Conservation (phyloP, 192 early-diverging fungal genomes). For the Pilaira anomala region DNA sequence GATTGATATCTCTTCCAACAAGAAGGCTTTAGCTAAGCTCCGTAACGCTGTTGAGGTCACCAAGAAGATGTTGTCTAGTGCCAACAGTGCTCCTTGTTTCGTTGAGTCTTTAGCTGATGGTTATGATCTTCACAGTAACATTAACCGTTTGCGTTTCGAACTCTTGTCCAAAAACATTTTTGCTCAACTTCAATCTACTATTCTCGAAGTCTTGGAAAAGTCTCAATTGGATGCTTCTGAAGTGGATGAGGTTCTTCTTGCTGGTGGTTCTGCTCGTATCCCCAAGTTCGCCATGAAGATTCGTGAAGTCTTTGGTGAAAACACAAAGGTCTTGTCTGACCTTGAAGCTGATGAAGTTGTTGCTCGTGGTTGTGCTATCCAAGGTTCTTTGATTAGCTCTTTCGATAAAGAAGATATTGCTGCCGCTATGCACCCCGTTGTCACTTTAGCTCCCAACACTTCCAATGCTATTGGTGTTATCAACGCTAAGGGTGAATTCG, state of each 20-base stretch:
- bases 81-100: slow-evolving; percentile 81
- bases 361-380: slow-evolving; percentile 84
- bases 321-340: slow-evolving; percentile 66
- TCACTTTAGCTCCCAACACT: slow-evolving; percentile 57
- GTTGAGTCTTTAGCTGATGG: slow-evolving; percentile 92
- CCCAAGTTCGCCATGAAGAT: slow-evolving; percentile 81
- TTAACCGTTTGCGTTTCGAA: slow-evolving; percentile 90
- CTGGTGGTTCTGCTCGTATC: slow-evolving; percentile 85
- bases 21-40: slow-evolving; percentile 80
- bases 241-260: slow-evolving; percentile 84
- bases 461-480: slow-evolving; percentile 76
- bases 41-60: slow-evolving; percentile 83
- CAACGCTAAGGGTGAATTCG: slow-evolving; percentile 67
- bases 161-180: slow-evolving; percentile 80
- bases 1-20: slow-evolving; percentile 73
- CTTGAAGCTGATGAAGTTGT: slow-evolving; percentile 95
- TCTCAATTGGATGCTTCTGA: slow-evolving; percentile 64
- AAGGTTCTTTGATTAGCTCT: slow-evolving; percentile 74
- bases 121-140: slow-evolving; percentile 79
- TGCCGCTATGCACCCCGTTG: slow-evolving; percentile 46
- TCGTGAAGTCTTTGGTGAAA: slow-evolving; percentile 68
- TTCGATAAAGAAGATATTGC: slow-evolving; percentile 60
- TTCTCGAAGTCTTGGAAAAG: slow-evolving; percentile 64
- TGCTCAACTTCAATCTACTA: slow-evolving; percentile 59
- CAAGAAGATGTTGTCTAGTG: slow-evolving; percentile 83